A percentile compares a stretch with the other conserved stretches of the same genome.
Conservation (phyloP, 805 yeast species). For the Dipodascopsis tothii region DNA sequence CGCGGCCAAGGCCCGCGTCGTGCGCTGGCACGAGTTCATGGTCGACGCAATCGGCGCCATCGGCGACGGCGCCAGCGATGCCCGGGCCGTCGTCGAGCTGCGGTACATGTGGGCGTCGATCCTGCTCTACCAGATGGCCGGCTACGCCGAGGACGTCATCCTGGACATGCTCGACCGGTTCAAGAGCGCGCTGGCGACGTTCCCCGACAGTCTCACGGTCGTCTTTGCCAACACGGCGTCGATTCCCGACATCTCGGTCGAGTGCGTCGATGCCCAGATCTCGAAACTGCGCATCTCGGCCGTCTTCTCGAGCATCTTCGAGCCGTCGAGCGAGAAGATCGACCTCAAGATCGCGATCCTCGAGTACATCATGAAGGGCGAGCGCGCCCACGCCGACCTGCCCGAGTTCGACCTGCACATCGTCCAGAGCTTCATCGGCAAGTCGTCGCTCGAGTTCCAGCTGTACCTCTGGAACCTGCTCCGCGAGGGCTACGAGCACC, state of each 20-base stretch:
- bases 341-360: conserved; percentile 33
- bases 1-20: background rate
- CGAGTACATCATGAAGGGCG: conserved; percentile 42
- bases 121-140: conserved; percentile 38
- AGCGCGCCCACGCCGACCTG: conserved; percentile 7
- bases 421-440: conserved; percentile 38
- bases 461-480: conserved; percentile 52
- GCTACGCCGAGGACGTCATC: conserved; percentile 32
- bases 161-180: conserved; percentile 26
- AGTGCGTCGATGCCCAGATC: conserved; percentile 50
- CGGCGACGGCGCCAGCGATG: background rate
- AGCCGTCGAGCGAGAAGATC: conserved; percentile 26
- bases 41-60: background rate
- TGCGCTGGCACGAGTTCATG: background rate
- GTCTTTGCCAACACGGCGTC: conserved; percentile 27
- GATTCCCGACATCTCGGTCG: conserved; percentile 49
- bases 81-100: conserved; percentile 20
- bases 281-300: conserved; percentile 66
- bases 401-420: conserved; percentile 5
- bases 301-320: conserved; percentile 49
- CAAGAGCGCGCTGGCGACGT: conserved; percentile 1
- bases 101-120: conserved; percentile 46
- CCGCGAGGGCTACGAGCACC: conserved; percentile 10
- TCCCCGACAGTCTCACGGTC: background rate
- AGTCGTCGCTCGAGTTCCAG: conserved; percentile 58